Conservation (phyloP, 371 early-diverging fungal species). For the Zychaea mexicana region DNA sequence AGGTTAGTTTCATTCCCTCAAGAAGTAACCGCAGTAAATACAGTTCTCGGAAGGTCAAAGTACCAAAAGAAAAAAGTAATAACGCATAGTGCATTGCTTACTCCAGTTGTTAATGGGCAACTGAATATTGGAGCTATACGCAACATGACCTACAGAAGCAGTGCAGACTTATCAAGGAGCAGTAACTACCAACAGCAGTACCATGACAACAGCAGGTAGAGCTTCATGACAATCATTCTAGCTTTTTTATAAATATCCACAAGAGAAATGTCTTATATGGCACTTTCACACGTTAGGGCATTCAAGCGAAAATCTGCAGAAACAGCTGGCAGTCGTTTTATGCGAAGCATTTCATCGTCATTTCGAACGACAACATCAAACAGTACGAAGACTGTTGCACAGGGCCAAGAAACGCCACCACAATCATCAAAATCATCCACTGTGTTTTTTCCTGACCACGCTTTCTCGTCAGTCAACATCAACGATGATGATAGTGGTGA, state of each 20-base stretch:
- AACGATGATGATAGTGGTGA: neutral
- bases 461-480: no score
- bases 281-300: no score
- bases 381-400: neutral
- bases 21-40: no score
- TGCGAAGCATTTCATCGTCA: slow-evolving; percentile 14
- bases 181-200: neutral
- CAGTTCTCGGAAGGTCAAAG: no score
- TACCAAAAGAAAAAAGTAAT: neutral
- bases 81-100: no score
- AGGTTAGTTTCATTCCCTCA: neutral
- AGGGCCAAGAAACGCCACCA: neutral
- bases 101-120: neutral
- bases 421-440: slow-evolving; percentile 4
- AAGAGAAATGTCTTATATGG: neutral
- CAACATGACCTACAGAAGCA: neutral
- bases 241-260: neutral
- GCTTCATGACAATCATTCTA: neutral
- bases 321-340: slow-evolving; percentile 13
- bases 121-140: neutral
- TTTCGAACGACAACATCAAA: neutral
- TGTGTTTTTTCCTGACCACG: neutral
- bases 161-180: neutral
- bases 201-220: neutral
- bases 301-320: neutral